Base-by-base conservation (phyloP, 1,284 basidiomycete species). In the Naganishia sp. region DNA sequence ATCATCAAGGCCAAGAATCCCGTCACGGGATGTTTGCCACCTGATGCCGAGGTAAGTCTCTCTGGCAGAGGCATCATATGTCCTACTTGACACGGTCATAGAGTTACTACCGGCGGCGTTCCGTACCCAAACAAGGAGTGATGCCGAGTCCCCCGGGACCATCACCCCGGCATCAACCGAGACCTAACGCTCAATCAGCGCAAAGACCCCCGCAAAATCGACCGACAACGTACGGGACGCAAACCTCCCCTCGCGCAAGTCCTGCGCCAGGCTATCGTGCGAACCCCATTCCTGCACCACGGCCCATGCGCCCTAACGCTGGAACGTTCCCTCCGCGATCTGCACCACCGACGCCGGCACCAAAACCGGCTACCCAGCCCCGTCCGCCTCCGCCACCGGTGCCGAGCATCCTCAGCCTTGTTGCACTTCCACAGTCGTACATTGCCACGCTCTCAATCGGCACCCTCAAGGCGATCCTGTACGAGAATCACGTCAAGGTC, bases 391-490 rank as follows among this genome's bases (percentile, higher is more conserved):
- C 74, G 15, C 73, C 73, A 18, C 79, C 80, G 0, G 76, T 81
- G 6, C 86, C 86, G 0, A 80, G 83, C 5, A 82, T 91, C 18
- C 85, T 88, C 53, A 83, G 86, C 46, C 82, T 93, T 4, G 82
- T 92, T 2, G 79, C 81, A 0, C 86, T 90, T 81, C 78, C 84
- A 0, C 76, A 82, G 3, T 83, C 83, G 9, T 82, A 83, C 25
- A 77, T 92, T n/a, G 75, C 81, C 0, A 78, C 82, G 2, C 80
- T 92, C 21, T 85, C 86, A 11, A 85, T 92, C 62, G 82, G 84
- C 18, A 81, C 83, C 32, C 82, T 93, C 60, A 92, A 92, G 75
- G 83, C 83, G 5, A 84, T 92, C n/a, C 78, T 93, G 28, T 90
- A 86, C 74, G 85, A 85, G 64, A 80, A 79, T 70, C 79, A 79